Evolutionary conservation across 768 basidiomycete genomes (phyloP), one percentile per base, ranked within the genome.

Genomic region (Leccinum variicolor): DNA sequence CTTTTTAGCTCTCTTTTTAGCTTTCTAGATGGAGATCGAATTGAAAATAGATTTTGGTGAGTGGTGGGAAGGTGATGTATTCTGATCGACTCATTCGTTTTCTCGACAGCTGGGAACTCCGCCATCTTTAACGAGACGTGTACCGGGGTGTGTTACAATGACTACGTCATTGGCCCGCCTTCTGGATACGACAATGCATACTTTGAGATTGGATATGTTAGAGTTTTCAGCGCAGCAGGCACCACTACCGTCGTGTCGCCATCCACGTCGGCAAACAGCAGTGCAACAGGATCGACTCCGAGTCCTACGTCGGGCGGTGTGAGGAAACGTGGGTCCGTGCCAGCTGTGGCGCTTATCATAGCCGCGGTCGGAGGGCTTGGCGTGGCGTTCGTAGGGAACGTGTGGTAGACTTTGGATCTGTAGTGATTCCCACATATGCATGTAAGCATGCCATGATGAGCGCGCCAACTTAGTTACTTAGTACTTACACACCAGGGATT

Each of bases 131-230:
- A 76, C 4, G 69, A 82, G 62, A 89, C 87, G 0, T 90, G 87
- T 73, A 66, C 76, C 6, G 85, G 85, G n/a, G 72, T 74, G 1
- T 87, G 89, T 71, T 90, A 92, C 72, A 76, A 79, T 11, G 82
- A 87, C 73, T 88, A 83, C 56, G 88, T 90, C 43, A 73, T 87
- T 55, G 85, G 86, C 8, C 67, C 82, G 55, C 79, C 83, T 3
- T 79, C 83, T 17, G 80, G 78, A 62, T 90, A 85, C 70, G 77
- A 82, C 66, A 78, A 75, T 31, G 87, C 87, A 1, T 88, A 85
- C 74, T 93, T 90, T 62, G 89, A 92, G 67, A 79, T 92, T 53
- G 77, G 79, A 14, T 84, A 78, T 28, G 76, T 89, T 57, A 77
- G 79, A 48, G 73, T 86, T 14, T 86, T 74, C 62, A 73, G 79